Percentiles rank a stretch among this genome's conserved stretches.
Evolutionary conservation across 2,329 filamentous ascomycete genomes (phyloP).

Genomic region (Diaporthe sp.): DNA sequence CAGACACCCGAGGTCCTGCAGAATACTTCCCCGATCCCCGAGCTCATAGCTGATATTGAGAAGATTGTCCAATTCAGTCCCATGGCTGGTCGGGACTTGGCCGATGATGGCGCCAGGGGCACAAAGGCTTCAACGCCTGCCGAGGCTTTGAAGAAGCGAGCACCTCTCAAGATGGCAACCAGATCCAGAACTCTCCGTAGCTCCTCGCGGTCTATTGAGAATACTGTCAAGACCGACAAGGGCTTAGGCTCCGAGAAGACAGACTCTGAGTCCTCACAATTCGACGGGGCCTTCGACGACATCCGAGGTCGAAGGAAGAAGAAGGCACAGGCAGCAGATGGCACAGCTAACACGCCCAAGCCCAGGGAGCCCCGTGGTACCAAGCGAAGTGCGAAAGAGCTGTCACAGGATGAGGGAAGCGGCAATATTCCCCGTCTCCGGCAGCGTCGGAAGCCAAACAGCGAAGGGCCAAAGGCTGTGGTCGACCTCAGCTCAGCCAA

Average conservation of each 20-base stretch:
- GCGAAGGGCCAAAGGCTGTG: background rate
- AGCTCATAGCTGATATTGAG: conserved; percentile 29
- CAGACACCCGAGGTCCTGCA: background rate
- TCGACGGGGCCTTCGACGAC: conserved; percentile 10
- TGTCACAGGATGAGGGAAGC: background rate
- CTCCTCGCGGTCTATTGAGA: background rate
- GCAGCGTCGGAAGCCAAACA: background rate
- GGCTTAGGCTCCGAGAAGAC: background rate
- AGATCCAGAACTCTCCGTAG: background rate
- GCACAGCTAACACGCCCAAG: background rate
- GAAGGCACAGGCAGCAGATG: background rate
- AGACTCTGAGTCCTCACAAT: background rate
- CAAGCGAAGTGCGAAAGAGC: background rate
- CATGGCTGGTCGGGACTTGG: background rate
- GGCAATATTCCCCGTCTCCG: background rate
- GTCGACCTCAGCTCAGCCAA: background rate
- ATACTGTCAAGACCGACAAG: background rate
- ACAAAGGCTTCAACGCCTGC: too few species aligned
- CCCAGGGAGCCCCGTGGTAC: background rate
- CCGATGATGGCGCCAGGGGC: too few species aligned
- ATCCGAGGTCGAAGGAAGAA: background rate
- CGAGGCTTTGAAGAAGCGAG: background rate
- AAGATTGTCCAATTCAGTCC: conserved; percentile 15
- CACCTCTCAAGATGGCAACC: background rate
- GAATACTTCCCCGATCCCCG: conserved; percentile 16